Conservation (phyloP, 208 protist genomes). For the Novymonas esmeraldas region DNA sequence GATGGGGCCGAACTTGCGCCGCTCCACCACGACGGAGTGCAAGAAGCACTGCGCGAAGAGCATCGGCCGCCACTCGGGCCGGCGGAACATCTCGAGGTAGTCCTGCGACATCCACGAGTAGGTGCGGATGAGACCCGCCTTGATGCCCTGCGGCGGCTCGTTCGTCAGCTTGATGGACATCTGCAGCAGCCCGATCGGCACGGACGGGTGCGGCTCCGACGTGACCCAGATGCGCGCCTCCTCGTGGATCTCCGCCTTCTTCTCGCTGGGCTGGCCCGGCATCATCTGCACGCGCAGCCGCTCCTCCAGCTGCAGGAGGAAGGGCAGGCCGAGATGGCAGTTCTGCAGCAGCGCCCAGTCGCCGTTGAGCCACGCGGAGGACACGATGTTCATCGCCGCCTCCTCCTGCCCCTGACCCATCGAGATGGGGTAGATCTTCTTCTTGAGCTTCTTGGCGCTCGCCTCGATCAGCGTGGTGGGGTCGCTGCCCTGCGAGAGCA, state of each 20-base stretch:
- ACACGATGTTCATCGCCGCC: conserved; percentile 91
- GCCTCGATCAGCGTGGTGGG: conserved; percentile 95
- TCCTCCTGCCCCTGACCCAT: conserved; percentile 99
- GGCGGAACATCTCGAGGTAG: conserved; percentile 95
- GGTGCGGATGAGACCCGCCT: conserved; percentile 95
- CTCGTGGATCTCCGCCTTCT: conserved; percentile 86
- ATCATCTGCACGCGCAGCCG: conserved; percentile 83
- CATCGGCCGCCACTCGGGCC: conserved; percentile 96
- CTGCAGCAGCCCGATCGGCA: conserved; percentile 97
- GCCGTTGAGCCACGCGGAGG: conserved; percentile 84
- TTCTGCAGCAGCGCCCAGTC: conserved; percentile 98
- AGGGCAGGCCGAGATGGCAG: conserved; percentile 96
- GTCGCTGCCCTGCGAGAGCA: conserved; percentile 97
- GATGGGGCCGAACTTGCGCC: conserved; percentile 98
- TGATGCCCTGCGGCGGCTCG: conserved; percentile 97
- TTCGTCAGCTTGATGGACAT: conserved; percentile 99
- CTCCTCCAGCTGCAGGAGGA: conserved; percentile 92
- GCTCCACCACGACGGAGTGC: conserved; percentile 97
- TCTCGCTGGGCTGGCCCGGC: conserved; percentile 67
- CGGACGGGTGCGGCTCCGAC: conserved; percentile 93
- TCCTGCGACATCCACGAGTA: conserved; percentile 97
- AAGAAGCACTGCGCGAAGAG: conserved; percentile 97
- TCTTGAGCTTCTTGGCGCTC: conserved; percentile 95
- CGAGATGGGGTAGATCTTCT: conserved; percentile 96
- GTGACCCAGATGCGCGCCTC: conserved; percentile 97